Percentiles rank a stretch among this genome's conserved stretches.
Conservation (phyloP, 1,284 basidiomycete genomes). For the Leccinum subrobustum region DNA sequence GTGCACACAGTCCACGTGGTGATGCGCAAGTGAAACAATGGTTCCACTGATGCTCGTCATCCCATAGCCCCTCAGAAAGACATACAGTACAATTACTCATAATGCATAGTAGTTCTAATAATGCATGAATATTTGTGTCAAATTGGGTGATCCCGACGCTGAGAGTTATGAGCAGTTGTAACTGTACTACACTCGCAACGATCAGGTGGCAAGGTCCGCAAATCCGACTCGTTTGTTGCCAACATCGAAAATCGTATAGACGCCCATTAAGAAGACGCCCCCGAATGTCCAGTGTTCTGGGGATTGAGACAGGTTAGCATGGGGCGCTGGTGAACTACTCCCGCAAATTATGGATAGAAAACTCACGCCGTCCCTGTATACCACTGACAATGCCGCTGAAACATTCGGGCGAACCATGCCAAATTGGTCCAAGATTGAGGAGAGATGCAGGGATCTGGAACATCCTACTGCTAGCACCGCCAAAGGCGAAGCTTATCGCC, state of each 20-base stretch:
- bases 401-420: neutral
- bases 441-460: neutral
- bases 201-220: neutral
- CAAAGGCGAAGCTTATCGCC: neutral
- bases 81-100: too few species aligned
- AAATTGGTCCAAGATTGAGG: neutral
- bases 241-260: neutral
- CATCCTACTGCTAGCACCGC: neutral
- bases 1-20: too few species aligned
- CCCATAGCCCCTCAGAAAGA: too few species aligned
- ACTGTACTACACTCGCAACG: neutral
- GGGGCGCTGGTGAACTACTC: too few species aligned
- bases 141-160: too few species aligned
- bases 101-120: too few species aligned
- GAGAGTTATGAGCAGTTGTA: too few species aligned
- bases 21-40: too few species aligned
- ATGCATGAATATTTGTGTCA: too few species aligned
- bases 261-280: neutral
- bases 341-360: neutral
- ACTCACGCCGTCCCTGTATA: neutral
- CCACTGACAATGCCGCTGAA: neutral
- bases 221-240: neutral
- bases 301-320: neutral
- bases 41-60: too few species aligned
- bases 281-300: neutral